Base-by-base conservation (phyloP, 305 asterid species). In the Fraxinus ornus region DNA sequence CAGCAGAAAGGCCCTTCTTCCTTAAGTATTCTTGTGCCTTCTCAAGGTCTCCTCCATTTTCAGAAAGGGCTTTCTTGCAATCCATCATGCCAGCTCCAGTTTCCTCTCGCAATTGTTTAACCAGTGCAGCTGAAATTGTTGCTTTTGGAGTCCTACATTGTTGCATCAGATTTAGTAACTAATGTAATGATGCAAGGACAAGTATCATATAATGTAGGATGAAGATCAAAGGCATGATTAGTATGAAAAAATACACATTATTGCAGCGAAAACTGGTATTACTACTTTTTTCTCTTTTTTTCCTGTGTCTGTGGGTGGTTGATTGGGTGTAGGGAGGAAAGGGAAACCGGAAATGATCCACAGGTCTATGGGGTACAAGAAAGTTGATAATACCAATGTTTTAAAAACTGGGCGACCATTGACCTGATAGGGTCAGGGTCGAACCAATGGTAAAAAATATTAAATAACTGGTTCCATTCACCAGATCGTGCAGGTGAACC, bases 71-170 rank as follows among this genome's bases (percentile, higher is more conserved):
- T 87, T 94, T 96, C 90, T 96, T 96, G 95, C 99, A 96, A 60
- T 94, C 99, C 99, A 96, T 96, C 99, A 96, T 94, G 82, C 99
- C 99, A 32, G 98, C 98, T 33, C 98, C 98, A 41, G 93, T 92
- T 93, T 96, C 98, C 47, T 96, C 99, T 32, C 99, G 92, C 80
- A 96, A 73, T 85, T 93, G 97, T 85, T 96, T 96, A n/a, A 96
- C 99, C 87, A 93, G 83, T 77, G 92, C 85, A 2, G 98, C 97
- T 64, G 99, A 96, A 78, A 96, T 81, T 22, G 75, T 81, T 77
- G 85, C 86, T 83, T 87, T 93, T 4, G 89, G 87, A 77, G 93
- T 84, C 94, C 98, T 96, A 84, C 85, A 82, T 49, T 24, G 28
- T n/a, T 33, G 36, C 64, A 49, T 33, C 15, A 70, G 81, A 84